phyloP scores from a whole-genome alignment of 495 filamentous ascomycete species.

The Wilcoxina mikolae region DNA sequence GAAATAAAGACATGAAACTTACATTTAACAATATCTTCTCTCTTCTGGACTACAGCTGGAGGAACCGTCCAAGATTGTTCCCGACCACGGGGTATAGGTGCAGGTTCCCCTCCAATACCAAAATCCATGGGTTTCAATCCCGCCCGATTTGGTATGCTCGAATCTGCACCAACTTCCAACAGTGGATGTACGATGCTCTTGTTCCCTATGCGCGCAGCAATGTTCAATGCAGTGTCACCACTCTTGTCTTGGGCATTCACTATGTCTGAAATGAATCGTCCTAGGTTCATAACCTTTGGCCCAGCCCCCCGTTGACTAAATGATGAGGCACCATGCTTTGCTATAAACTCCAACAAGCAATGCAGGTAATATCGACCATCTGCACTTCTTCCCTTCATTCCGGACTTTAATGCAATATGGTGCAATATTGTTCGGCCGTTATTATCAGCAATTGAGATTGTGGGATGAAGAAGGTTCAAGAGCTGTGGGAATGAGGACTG shows the following conservation, averaged over 20 bases:
- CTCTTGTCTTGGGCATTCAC: slow-evolving; percentile 85
- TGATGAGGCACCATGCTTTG: slow-evolving; percentile 58
- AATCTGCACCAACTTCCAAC: slow-evolving; percentile 81
- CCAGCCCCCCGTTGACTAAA: slow-evolving; percentile 40
- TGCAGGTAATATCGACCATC: slow-evolving; percentile 89
- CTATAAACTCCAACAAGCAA: slow-evolving; percentile 80
- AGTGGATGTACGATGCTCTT: slow-evolving; percentile 82
- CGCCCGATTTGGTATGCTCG: slow-evolving; percentile 72
- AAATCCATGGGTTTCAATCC: slow-evolving; percentile 80
- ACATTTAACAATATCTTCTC: slow-evolving; percentile 53
- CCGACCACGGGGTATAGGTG: slow-evolving; percentile 27
- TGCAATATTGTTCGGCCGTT: slow-evolving; percentile 85
- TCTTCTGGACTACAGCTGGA: slow-evolving; percentile 25
- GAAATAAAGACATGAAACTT: slow-evolving; percentile 34
- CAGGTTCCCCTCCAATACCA: slow-evolving; percentile 64
- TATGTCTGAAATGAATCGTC: slow-evolving; percentile 85
- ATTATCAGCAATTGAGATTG: slow-evolving; percentile 76
- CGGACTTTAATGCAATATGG: slow-evolving; percentile 88
- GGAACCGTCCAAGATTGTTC: slow-evolving; percentile 24
- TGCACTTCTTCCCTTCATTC: slow-evolving; percentile 70
- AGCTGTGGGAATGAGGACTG: slow-evolving; percentile 65
- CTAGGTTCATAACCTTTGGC: slow-evolving; percentile 58
- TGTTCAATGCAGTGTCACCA: slow-evolving; percentile 86
- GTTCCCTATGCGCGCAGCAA: slow-evolving; percentile 81
- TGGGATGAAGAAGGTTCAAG: slow-evolving; percentile 73